Conservation (phyloP, 2,329 filamentous ascomycete genomes). For the Pezizomycotina sp. region DNA sequence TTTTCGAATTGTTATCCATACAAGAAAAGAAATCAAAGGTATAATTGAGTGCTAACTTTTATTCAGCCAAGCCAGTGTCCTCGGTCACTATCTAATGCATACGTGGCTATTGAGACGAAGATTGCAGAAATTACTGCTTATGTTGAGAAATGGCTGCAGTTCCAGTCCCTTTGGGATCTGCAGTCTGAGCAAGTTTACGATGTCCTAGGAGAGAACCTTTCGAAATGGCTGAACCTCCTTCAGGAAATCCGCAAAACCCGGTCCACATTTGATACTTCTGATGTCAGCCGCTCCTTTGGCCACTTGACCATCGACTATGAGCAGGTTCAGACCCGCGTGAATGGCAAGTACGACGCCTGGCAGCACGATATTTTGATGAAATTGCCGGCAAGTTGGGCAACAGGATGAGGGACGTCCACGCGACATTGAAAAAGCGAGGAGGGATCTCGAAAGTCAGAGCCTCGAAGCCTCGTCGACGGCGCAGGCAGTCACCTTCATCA, state of each 20-base stretch:
- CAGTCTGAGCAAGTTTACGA: slow-evolving; percentile 93
- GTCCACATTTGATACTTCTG: slow-evolving; percentile 91
- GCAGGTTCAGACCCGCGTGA: slow-evolving; percentile 96
- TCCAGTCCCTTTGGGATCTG: slow-evolving; percentile 95
- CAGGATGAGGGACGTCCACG: slow-evolving; percentile 81
- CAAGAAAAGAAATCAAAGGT: slow-evolving; percentile 2
- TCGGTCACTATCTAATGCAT: slow-evolving; percentile 60
- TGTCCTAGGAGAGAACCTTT: slow-evolving; percentile 73
- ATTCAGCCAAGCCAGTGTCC: slow-evolving; percentile 56
- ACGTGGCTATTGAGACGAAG: slow-evolving; percentile 68
- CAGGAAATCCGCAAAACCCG: slow-evolving; percentile 93
- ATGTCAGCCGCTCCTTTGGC: slow-evolving; percentile 81
- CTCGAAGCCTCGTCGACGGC: slow-evolving; percentile 90
- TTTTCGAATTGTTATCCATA: neutral
- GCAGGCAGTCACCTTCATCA: slow-evolving; percentile 95
- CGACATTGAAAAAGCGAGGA: slow-evolving; percentile 82
- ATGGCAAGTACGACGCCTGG: slow-evolving; percentile 98
- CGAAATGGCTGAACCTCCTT: slow-evolving; percentile 85
- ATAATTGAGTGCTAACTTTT: neutral
- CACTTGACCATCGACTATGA: slow-evolving; percentile 95
- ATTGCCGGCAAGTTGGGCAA: slow-evolving; percentile 71
- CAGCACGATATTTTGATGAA: slow-evolving; percentile 92
- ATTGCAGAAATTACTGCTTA: slow-evolving; percentile 64
- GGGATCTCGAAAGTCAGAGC: slow-evolving; percentile 78
- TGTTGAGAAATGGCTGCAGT: slow-evolving; percentile 95